phyloP scores from a whole-genome alignment of 2,329 filamentous ascomycete species.

The Calonectria pteridis region DNA sequence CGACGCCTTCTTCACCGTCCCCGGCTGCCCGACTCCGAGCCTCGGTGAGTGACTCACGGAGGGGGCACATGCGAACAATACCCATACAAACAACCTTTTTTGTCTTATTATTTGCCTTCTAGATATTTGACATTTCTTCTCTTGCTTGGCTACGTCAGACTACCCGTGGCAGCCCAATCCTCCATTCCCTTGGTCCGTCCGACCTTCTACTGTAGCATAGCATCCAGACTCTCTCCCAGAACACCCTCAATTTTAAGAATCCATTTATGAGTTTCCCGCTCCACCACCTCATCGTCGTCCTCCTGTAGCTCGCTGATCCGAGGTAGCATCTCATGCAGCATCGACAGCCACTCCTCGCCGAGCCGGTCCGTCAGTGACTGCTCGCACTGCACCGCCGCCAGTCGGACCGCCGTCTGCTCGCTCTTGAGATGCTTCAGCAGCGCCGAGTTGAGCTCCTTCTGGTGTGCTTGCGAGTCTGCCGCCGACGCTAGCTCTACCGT shows the following conservation, averaged over 20 bases:
- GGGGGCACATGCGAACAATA: slow-evolving; percentile 14
- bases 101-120: background rate
- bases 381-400: slow-evolving; percentile 87
- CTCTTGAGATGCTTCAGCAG: slow-evolving; percentile 85
- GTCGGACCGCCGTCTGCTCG: slow-evolving; percentile 76
- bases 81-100: background rate
- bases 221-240: slow-evolving; percentile 89
- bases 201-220: slow-evolving; percentile 83
- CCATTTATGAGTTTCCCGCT: slow-evolving; percentile 90
- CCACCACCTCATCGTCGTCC: slow-evolving; percentile 94
- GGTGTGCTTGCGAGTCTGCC: slow-evolving; percentile 87
- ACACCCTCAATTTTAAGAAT: slow-evolving; percentile 91
- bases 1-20: background rate
- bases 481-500: slow-evolving; percentile 85
- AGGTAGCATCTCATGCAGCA: slow-evolving; percentile 95
- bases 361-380: slow-evolving; percentile 82
- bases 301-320: slow-evolving; percentile 96
- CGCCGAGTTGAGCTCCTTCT: slow-evolving; percentile 86
- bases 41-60: slow-evolving; percentile 5
- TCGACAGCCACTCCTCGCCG: slow-evolving; percentile 92
- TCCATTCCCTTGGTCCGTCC: slow-evolving; percentile 25
- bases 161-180: background rate
- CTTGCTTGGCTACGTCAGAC: slow-evolving; percentile 10
- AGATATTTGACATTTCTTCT: background rate
- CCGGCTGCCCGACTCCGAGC: slow-evolving; percentile 33